Evolutionary conservation across 2,329 filamentous ascomycete species (phyloP).

Genomic region (Dothistroma septosporum): DNA sequence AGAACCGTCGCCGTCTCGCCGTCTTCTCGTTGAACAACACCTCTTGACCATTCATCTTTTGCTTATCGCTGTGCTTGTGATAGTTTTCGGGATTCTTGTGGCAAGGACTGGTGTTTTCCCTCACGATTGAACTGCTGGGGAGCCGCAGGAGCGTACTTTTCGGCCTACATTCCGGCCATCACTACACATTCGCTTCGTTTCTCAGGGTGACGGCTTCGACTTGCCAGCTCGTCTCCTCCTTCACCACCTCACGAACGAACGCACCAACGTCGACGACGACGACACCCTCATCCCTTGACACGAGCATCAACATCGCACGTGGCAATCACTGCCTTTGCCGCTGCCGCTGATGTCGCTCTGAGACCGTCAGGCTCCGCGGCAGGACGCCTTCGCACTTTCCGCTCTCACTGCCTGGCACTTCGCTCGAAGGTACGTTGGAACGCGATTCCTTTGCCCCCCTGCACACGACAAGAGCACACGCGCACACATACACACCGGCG

Average conservation of each 20-base stretch:
- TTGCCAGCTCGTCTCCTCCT: background rate
- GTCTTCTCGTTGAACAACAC: background rate
- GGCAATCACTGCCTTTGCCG: conserved; percentile 8
- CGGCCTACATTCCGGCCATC: background rate
- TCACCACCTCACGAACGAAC: background rate
- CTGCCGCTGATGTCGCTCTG: conserved; percentile 14
- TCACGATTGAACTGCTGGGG: background rate
- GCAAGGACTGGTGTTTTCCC: background rate
- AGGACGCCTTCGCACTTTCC: conserved; percentile 10
- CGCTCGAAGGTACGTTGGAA: conserved; percentile 8
- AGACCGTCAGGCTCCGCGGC: conserved; percentile 7
- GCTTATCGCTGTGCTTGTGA: background rate
- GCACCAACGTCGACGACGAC: background rate
- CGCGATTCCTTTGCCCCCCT: background rate
- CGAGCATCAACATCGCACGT: background rate
- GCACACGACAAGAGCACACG: background rate
- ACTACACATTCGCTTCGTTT: background rate
- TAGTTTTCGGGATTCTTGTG: background rate
- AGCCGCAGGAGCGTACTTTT: background rate
- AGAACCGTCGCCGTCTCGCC: background rate
- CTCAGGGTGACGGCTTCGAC: background rate
- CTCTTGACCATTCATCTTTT: background rate
- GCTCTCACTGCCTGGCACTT: conserved; percentile 1
- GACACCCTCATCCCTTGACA: background rate
- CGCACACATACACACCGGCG: background rate